Evolutionary conservation across 805 yeast species (phyloP).

Genomic region (Monosporozyma siamensis): DNA sequence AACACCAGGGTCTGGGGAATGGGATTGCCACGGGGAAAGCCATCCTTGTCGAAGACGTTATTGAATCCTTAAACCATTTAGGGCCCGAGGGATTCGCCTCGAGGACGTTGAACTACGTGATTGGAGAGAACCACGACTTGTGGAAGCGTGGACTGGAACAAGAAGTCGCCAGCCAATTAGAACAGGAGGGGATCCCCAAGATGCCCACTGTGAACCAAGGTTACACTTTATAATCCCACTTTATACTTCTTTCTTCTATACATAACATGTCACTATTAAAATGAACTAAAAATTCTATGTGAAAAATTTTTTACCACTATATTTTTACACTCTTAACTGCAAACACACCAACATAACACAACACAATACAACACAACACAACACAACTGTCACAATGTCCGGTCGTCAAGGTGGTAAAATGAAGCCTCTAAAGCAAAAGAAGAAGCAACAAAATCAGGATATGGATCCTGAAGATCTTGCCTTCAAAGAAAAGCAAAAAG

Average conservation of each 20-base stretch:
- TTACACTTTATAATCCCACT: not conserved
- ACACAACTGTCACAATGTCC: too few relatives aligned
- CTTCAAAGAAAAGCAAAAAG: conserved; percentile 87
- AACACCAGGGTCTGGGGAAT: conserved; percentile 58
- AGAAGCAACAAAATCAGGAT: conserved; percentile 64
- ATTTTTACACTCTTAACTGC: not conserved
- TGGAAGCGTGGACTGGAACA: conserved; percentile 40
- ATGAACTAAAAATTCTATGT: too few relatives aligned
- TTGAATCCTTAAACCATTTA: conserved; percentile 53
- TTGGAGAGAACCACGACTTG: conserved; percentile 73
- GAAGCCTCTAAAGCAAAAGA: conserved; percentile 68
- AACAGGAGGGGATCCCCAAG: conserved; percentile 24
- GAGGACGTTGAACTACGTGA: conserved; percentile 51
- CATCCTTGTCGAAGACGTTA: conserved; percentile 67
- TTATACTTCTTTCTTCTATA: not conserved
- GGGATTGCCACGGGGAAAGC: conserved; percentile 77
- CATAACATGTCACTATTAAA: not conserved
- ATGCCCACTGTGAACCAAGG: conserved; percentile 9
- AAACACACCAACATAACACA: not conserved
- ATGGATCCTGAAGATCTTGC: conserved; percentile 83
- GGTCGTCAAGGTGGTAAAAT: conserved; percentile 97
- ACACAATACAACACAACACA: not conserved
- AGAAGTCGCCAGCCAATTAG: conserved; percentile 20
- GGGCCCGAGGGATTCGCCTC: conserved; percentile 48
- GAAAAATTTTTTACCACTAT: too few relatives aligned